Conservation (phyloP, 805 yeast genomes). For the Barnettozyma populi region DNA sequence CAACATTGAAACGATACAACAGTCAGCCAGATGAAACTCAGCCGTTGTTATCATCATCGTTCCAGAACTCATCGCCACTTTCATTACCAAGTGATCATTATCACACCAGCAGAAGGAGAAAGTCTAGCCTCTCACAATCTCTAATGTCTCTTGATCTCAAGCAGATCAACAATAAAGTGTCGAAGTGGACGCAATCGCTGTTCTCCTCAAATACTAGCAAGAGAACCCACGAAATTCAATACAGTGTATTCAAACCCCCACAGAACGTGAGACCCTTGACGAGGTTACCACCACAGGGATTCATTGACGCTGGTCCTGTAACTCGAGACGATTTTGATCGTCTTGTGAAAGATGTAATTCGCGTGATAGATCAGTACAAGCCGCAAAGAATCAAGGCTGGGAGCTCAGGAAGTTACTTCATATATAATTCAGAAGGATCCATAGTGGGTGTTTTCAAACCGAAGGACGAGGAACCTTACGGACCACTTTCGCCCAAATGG, state of each 20-base stretch:
- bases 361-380: constrained; percentile 39
- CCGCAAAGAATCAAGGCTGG: constrained; percentile 59
- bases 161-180: constrained; percentile 18
- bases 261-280: constrained; percentile 26
- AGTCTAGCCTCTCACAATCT: constrained; percentile 17
- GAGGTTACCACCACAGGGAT: constrained; percentile 26
- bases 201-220: constrained; percentile 20
- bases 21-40: constrained; percentile 1
- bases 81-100: background rate
- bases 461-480: constrained; percentile 77
- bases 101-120: constrained; percentile 7
- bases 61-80: constrained; percentile 4
- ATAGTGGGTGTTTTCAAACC: constrained; percentile 67
- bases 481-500: constrained; percentile 75
- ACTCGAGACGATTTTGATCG: constrained; percentile 29
- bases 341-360: constrained; percentile 38
- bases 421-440: constrained; percentile 31
- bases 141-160: constrained; percentile 21
- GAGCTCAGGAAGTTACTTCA: constrained; percentile 66
- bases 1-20: background rate
- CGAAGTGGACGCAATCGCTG: constrained; percentile 25
- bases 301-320: constrained; percentile 24
- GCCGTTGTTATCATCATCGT: background rate
- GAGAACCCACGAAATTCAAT: constrained; percentile 40
- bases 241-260: constrained; percentile 48